phyloP scores from a whole-genome alignment of 2,329 filamentous ascomycete species.

The Penicillium decumbens region DNA sequence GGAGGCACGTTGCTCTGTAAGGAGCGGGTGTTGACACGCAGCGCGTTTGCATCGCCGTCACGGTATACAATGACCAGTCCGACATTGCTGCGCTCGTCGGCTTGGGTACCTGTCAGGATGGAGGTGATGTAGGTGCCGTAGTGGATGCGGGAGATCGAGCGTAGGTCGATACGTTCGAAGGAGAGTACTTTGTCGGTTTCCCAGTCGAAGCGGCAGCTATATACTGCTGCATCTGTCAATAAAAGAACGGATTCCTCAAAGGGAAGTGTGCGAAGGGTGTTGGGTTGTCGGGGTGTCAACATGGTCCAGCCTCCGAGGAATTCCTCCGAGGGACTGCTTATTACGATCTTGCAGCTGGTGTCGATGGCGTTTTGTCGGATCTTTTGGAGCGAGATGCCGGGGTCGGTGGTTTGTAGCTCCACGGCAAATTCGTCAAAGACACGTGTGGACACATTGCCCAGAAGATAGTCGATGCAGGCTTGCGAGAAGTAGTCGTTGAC shows the following conservation, averaged over 20 bases:
- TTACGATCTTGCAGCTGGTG: conserved; percentile 77
- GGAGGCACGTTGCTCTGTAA: conserved; percentile 57
- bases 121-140: conserved; percentile 87
- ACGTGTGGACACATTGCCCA: conserved; percentile 77
- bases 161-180: conserved; percentile 79
- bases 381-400: conserved; percentile 77
- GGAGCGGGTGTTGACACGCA: conserved; percentile 79
- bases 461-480: conserved; percentile 86
- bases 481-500: conserved; percentile 98
- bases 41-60: conserved; percentile 64
- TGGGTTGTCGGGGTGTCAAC: conserved; percentile 66
- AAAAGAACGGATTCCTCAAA: conserved; percentile 87
- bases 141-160: conserved; percentile 66
- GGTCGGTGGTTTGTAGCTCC: conserved; percentile 88
- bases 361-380: conserved; percentile 88
- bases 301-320: conserved; percentile 87
- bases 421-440: conserved; percentile 94
- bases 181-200: conserved; percentile 88
- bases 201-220: conserved; percentile 91
- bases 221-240: conserved; percentile 77
- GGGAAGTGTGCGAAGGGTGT: conserved; percentile 64
- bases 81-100: conserved; percentile 73
- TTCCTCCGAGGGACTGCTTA: conserved; percentile 77
- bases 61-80: conserved; percentile 77
- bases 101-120: conserved; percentile 71